Evolutionary conservation across 495 filamentous ascomycete species (phyloP).

Genomic region (Tuber magnatum): DNA sequence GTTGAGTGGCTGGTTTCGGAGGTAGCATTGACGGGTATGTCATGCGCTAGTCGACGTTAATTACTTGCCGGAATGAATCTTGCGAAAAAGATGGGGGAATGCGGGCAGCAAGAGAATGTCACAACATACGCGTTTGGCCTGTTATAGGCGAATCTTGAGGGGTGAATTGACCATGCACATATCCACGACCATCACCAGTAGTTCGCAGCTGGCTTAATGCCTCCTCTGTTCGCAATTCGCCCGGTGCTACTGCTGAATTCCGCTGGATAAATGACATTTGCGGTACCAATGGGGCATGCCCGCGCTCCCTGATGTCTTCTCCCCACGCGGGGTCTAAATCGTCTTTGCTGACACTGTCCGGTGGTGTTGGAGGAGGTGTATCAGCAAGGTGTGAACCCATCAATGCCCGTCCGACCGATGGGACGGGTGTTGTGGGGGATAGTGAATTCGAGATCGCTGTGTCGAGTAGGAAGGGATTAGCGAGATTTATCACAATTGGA

Average conservation of each 20-base stretch:
- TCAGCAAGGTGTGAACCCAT: neutral
- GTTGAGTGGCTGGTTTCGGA: constrained; percentile 13
- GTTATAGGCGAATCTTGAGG: neutral
- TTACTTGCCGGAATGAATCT: neutral
- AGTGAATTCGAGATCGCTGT: neutral
- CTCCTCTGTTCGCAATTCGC: neutral
- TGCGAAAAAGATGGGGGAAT: neutral
- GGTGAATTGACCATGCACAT: neutral
- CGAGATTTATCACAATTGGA: neutral
- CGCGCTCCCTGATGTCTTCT: neutral
- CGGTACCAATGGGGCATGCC: neutral
- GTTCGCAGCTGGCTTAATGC: neutral
- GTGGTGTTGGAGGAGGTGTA: neutral
- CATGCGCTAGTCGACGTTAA: neutral
- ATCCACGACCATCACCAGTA: neutral
- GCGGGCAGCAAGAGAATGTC: neutral
- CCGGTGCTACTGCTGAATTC: neutral
- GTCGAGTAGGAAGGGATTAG: neutral
- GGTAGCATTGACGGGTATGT: neutral
- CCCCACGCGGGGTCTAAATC: neutral
- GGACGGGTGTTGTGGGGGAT: neutral
- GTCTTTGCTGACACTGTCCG: neutral
- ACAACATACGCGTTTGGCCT: neutral
- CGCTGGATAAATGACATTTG: neutral
- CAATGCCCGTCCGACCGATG: neutral